A percentile compares a stretch with the other conserved stretches of the same genome.
These are phyloP conservation scores for Rhynchospora breviuscula DNA, from an alignment of 176 grass and related monocot species.

Conservation along the genomic window DNA sequence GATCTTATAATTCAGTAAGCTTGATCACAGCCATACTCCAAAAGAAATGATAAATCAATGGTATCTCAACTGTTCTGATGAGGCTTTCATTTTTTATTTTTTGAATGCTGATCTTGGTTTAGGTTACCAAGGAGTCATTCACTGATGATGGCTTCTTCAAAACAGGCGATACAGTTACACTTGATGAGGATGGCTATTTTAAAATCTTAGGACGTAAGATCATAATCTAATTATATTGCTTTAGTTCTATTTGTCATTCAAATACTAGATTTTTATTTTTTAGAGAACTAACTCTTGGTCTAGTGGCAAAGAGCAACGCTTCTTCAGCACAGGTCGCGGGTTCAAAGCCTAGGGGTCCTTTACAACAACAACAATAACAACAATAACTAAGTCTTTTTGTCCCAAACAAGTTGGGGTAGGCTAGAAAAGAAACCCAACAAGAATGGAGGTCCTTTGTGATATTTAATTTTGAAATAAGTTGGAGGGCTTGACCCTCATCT, in stretches of 20 bases:
- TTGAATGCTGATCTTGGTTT: conserved; percentile 26
- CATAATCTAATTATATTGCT: conserved; percentile 3
- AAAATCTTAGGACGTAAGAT: conserved; percentile 89
- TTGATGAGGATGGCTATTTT: conserved; percentile 78
- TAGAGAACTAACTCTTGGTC: no score
- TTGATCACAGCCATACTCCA: neutral
- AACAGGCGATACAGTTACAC: conserved; percentile 87
- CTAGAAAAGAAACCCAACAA: no score
- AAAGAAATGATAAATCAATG: neutral
- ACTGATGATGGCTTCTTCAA: conserved; percentile 82
- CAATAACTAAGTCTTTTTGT: no score
- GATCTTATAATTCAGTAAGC: conserved; percentile 3
- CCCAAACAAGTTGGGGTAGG: no score
- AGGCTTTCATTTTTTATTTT: neutral
- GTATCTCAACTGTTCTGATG: neutral
- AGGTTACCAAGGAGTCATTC: conserved; percentile 81
- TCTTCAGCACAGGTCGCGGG: no score
- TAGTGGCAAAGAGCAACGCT: no score
- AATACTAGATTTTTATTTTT: neutral
- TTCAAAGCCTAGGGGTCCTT: no score
- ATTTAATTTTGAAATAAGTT: no score
- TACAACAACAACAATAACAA: no score
- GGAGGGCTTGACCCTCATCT: no score
- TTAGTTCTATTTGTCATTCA: conserved; percentile 17
- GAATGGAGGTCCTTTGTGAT: no score